Percentiles rank a stretch among this genome's conserved stretches.
phyloP scores from a whole-genome alignment of 495 filamentous ascomycete genomes.

The Tuber microsphaerosporum region DNA sequence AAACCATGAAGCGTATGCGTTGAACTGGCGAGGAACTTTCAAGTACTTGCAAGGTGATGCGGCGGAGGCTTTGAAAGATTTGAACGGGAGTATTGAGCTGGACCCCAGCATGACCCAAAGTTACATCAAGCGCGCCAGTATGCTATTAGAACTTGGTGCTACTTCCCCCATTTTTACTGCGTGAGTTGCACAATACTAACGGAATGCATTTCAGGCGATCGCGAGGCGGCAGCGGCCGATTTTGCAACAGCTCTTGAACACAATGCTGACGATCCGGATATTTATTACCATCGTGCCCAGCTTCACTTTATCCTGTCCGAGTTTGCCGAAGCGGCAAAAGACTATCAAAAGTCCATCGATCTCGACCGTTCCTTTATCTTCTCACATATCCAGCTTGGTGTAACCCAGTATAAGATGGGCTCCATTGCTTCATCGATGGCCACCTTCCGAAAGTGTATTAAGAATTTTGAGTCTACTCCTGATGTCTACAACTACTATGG shows the following conservation, averaged over 20 bases:
- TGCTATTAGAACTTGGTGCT: slow-evolving; percentile 88
- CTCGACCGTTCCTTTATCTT: slow-evolving; percentile 94
- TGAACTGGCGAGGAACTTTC: slow-evolving; percentile 95
- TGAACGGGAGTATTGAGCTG: slow-evolving; percentile 85
- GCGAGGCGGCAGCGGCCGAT: slow-evolving; percentile 77
- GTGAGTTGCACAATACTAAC: neutral
- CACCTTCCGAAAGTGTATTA: slow-evolving; percentile 92
- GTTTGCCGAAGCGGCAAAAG: slow-evolving; percentile 86
- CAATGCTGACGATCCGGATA: slow-evolving; percentile 85
- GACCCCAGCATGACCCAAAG: slow-evolving; percentile 83
- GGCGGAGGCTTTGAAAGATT: slow-evolving; percentile 66
- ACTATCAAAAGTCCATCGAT: slow-evolving; percentile 99
- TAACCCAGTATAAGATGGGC: slow-evolving; percentile 99
- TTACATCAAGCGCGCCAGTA: slow-evolving; percentile 97
- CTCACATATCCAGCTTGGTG: slow-evolving; percentile 97
- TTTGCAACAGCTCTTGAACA: slow-evolving; percentile 79
- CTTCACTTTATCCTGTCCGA: slow-evolving; percentile 95
- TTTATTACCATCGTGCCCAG: slow-evolving; percentile 98
- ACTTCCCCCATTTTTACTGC: neutral
- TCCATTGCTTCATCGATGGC: slow-evolving; percentile 97
- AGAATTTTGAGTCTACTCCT: slow-evolving; percentile 93
- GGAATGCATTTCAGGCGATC: slow-evolving; percentile 57
- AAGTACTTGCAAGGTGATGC: slow-evolving; percentile 86
- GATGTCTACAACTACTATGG: slow-evolving; percentile 99
- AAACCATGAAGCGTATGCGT: slow-evolving; percentile 76